A percentile compares a stretch with the other conserved stretches of the same genome.
Evolutionary conservation across 2,329 filamentous ascomycete species (phyloP).

Genomic region (Ophiostoma australiae): DNA sequence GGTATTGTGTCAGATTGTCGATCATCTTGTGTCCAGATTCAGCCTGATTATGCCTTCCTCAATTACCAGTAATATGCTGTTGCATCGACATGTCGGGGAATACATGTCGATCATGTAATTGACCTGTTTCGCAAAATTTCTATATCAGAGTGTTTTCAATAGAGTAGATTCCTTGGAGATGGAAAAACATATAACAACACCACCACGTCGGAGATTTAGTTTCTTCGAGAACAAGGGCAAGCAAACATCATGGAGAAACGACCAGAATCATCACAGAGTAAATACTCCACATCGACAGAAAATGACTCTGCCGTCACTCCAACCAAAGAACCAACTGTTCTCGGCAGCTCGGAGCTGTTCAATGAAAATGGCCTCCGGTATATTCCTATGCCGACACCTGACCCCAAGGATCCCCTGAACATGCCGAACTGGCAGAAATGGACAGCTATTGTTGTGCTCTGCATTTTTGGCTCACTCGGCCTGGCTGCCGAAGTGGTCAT

Average conservation of each 20-base stretch:
- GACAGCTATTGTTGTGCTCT: slow-evolving; percentile 32
- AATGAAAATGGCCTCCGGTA: slow-evolving; percentile 26
- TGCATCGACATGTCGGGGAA: slow-evolving; percentile 7
- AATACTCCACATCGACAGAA: not conserved
- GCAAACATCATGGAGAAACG: slow-evolving; percentile 3
- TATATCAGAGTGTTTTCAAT: not conserved
- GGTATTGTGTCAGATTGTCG: slow-evolving; percentile 3
- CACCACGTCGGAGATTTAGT: not conserved
- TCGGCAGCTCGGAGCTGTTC: slow-evolving; percentile 26
- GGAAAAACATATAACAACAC: not conserved
- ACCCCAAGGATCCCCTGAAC: slow-evolving; percentile 33
- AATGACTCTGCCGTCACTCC: not conserved
- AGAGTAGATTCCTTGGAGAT: not conserved
- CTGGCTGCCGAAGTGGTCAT: slow-evolving; percentile 34
- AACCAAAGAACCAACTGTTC: not conserved
- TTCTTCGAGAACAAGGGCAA: not conserved
- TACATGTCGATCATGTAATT: slow-evolving; percentile 6
- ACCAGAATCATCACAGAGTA: not conserved
- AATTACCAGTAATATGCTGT: not conserved
- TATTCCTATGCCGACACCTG: slow-evolving; percentile 27
- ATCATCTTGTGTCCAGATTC: slow-evolving; percentile 10
- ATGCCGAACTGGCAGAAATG: slow-evolving; percentile 35
- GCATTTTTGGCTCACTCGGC: slow-evolving; percentile 30
- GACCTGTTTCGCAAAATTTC: not conserved
- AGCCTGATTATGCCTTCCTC: slow-evolving; percentile 12